Evolutionary conservation across 1,284 basidiomycete genomes (phyloP), one percentile per base, ranked within the genome.

Genomic region (Cutaneotrichosporon sp.): DNA sequence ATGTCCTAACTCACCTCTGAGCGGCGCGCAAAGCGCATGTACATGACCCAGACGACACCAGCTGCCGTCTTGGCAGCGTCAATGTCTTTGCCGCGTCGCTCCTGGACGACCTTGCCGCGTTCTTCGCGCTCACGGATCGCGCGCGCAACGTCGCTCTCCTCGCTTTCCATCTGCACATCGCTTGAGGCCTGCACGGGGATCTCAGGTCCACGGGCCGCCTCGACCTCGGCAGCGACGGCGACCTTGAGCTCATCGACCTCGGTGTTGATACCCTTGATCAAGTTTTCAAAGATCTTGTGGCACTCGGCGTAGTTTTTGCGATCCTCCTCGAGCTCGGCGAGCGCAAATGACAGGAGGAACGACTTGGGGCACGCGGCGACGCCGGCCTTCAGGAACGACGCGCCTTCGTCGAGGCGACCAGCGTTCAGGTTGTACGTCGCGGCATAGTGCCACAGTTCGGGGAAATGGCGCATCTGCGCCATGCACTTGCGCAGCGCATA

Each of bases 371-470:
- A 96, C 10, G 92, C 92, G 58, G 90, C 84, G 54, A 93, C 81
- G 2, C 93, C 94, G 3, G 85, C 80, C 71, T 87, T 87, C 51
- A 97, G 80, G 51, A 90, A 83, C n/a, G 81, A 79, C 13, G 85
- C 67, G 0, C 88, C 90, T 62, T 97, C 91, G 10, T 96, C 91
- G 7, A 79, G 76, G 69, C 87, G 87, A 47, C 85, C 85, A n/a
- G 84, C 77, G 41, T 80, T 81, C 51, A 80, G 78, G 40, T 85
- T 85, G 83, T 89, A 94, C 17, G 79, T 82, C 62, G 88, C 90
- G 2, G 90, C 88, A 81, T 94, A 88, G 72, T 89, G 93, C 93
- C 92, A 97, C 45, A 97, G 85, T 72, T 98, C 96, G 5, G 89
- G 85, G 72, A 87, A 97, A 76, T 90, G 98, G 40, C 93, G 81